phyloP scores from a whole-genome alignment of 768 basidiomycete species.

The Agaricus blazei region DNA sequence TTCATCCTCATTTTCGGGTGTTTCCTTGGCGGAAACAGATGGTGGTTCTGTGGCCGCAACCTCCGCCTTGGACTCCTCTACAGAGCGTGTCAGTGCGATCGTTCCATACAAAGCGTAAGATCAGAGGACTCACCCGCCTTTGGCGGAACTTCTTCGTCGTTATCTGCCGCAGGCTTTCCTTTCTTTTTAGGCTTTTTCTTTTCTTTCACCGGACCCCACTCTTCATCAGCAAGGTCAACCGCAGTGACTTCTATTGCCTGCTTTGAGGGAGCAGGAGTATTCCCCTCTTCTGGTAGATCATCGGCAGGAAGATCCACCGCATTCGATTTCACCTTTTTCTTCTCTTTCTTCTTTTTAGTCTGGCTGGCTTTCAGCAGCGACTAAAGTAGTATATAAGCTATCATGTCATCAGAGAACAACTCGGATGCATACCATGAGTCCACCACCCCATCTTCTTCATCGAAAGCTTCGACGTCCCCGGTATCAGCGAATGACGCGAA shows the following conservation, averaged over 20 bases:
- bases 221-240: conserved; percentile 72
- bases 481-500: conserved; percentile 44
- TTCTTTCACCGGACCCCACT: conserved; percentile 60
- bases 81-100: background rate
- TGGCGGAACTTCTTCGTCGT: conserved; percentile 20
- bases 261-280: conserved; percentile 26
- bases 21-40: conserved; percentile 23
- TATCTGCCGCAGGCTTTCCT: conserved; percentile 33
- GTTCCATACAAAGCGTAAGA: background rate
- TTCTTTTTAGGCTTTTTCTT: conserved; percentile 60
- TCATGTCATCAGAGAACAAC: background rate
- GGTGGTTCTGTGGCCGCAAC: conserved; percentile 18
- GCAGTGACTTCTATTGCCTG: conserved; percentile 49
- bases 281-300: conserved; percentile 17
- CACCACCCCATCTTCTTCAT: conserved; percentile 67
- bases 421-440: conserved; percentile 57
- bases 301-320: conserved; percentile 25
- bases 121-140: background rate
- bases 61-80: conserved; percentile 14
- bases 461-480: conserved; percentile 35
- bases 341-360: conserved; percentile 46
- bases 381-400: conserved; percentile 26
- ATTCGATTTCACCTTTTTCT: conserved; percentile 43
- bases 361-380: conserved; percentile 52
- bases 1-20: conserved; percentile 39